phyloP scores from a whole-genome alignment of 768 basidiomycete genomes.

The Suillus sp. region DNA sequence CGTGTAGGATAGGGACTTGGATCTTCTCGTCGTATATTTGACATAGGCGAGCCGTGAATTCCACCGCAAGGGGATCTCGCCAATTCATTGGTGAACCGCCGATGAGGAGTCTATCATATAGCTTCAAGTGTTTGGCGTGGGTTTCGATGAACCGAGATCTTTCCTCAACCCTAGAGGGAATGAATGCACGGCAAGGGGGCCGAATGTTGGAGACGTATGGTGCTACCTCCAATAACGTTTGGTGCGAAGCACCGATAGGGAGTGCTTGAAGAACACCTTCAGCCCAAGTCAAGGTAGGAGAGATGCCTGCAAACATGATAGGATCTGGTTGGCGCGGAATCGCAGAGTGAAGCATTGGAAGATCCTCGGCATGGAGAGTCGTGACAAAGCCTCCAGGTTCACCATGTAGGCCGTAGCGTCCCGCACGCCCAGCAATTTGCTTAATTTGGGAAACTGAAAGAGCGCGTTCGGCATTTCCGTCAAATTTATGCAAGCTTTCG shows the following conservation, averaged over 20 bases:
- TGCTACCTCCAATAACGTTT: constrained; percentile 51
- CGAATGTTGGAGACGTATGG: constrained; percentile 49
- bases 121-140: constrained; percentile 38
- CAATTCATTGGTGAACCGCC: constrained; percentile 57
- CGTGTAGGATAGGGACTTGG: constrained; percentile 24
- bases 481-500: constrained; percentile 64
- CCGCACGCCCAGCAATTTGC: constrained; percentile 94
- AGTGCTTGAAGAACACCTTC: constrained; percentile 40
- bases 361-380: constrained; percentile 63
- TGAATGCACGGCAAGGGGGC: constrained; percentile 43
- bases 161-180: constrained; percentile 24
- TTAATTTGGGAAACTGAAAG: constrained; percentile 81
- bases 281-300: constrained; percentile 29
- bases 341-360: constrained; percentile 58
- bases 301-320: constrained; percentile 55
- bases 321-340: constrained; percentile 53
- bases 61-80: constrained; percentile 39
- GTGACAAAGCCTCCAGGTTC: constrained; percentile 68
- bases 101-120: constrained; percentile 47
- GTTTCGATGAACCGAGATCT: constrained; percentile 49
- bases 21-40: constrained; percentile 38
- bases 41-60: constrained; percentile 6
- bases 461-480: constrained; percentile 45
- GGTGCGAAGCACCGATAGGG: constrained; percentile 42
- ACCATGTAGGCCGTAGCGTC: constrained; percentile 76